Conservation (phyloP, 371 early-diverging fungal species). For the Zychaea mexicana region DNA sequence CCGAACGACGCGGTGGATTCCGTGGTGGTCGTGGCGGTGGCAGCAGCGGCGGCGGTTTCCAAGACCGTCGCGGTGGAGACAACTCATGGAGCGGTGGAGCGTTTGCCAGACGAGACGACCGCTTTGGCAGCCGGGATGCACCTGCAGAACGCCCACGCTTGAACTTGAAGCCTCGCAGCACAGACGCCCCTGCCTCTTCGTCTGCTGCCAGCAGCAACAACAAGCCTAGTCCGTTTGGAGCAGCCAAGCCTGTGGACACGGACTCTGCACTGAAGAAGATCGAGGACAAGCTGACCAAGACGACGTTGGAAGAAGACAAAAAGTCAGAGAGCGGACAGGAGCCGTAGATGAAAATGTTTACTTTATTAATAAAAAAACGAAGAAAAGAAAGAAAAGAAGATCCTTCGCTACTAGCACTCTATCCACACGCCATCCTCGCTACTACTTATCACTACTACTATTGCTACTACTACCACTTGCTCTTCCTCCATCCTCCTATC, state of each 20-base stretch:
- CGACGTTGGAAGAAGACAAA: constrained; percentile 4
- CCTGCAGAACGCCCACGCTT: constrained; percentile 57
- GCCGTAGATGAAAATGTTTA: constrained; percentile 5
- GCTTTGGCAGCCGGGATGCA: constrained; percentile 19
- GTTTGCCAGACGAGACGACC: constrained; percentile 19
- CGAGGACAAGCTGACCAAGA: constrained; percentile 62
- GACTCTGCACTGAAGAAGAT: constrained; percentile 64
- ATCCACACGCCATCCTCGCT: not conserved
- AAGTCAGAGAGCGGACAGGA: constrained; percentile 15
- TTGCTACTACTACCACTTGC: no score
- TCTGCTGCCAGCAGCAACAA: constrained; percentile 6
- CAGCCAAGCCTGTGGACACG: constrained; percentile 80
- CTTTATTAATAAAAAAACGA: no score
- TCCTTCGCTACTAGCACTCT: not conserved
- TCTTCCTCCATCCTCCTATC: no score
- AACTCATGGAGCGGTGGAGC: constrained; percentile 42
- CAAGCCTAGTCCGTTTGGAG: constrained; percentile 84
- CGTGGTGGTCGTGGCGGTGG: constrained; percentile 42
- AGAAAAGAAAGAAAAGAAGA: no score
- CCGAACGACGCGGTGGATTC: constrained; percentile 43
- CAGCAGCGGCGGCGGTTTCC: constrained; percentile 23
- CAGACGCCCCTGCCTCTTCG: constrained; percentile 26
- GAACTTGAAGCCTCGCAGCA: constrained; percentile 72
- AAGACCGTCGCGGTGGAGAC: constrained; percentile 37
- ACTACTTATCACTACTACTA: not conserved